These are phyloP conservation scores for Leccinum subtestaceum DNA, from an alignment of 768 basidiomycete species.

Conservation along the genomic window DNA sequence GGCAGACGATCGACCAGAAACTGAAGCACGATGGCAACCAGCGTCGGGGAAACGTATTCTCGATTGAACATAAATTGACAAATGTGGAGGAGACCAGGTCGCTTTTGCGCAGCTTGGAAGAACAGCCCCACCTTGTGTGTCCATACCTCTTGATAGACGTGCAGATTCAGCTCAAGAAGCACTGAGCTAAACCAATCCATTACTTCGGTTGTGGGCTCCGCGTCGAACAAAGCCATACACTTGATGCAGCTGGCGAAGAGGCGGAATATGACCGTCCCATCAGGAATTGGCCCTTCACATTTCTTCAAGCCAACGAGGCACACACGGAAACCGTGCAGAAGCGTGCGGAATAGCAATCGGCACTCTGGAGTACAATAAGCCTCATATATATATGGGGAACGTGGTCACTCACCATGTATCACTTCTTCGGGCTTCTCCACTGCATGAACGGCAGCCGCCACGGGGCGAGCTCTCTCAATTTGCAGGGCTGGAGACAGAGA, in stretches of 20 bases:
- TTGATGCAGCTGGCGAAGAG: constrained; percentile 84
- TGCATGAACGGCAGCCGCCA: constrained; percentile 73
- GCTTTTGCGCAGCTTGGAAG: constrained; percentile 73
- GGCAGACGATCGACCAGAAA: constrained; percentile 83
- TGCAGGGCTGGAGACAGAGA: constrained; percentile 51
- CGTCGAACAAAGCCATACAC: constrained; percentile 81
- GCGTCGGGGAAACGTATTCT: constrained; percentile 71
- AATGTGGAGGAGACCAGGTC: constrained; percentile 77
- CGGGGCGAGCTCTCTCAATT: constrained; percentile 85
- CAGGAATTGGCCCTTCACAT: constrained; percentile 72
- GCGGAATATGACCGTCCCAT: constrained; percentile 83
- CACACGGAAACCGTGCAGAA: constrained; percentile 85
- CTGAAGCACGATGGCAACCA: constrained; percentile 85
- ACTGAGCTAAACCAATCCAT: constrained; percentile 78
- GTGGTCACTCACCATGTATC: constrained; percentile 58
- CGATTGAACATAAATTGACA: constrained; percentile 80
- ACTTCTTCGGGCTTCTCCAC: constrained; percentile 82
- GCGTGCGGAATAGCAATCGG: constrained; percentile 79
- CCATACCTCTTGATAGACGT: constrained; percentile 97
- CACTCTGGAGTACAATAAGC: constrained; percentile 54
- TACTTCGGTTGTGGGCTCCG: constrained; percentile 70
- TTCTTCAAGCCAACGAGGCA: constrained; percentile 76
- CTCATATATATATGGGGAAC: not conserved
- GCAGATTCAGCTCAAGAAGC: constrained; percentile 78
- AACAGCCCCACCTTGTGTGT: constrained; percentile 90